Conservation (phyloP, 179 eudicot genomes). For the Spergularia azorica region DNA sequence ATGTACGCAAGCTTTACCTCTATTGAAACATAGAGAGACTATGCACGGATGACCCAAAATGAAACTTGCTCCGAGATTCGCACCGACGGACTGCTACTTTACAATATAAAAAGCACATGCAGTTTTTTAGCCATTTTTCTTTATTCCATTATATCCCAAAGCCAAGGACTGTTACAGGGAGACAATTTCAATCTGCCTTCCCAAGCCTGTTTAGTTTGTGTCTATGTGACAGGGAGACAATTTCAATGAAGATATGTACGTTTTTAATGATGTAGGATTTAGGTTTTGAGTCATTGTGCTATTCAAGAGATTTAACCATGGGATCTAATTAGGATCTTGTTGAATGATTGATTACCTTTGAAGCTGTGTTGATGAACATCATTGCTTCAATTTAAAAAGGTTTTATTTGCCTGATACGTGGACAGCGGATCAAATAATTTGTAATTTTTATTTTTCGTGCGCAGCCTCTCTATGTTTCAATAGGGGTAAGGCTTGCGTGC, state of each 20-base stretch:
- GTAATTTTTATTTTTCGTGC: neutral
- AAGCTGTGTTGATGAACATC: neutral
- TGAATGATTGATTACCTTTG: neutral
- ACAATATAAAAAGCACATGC: too few species aligned
- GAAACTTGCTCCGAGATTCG: too few species aligned
- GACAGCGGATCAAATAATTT: too few species aligned
- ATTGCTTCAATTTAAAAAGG: neutral
- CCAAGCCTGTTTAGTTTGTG: neutral
- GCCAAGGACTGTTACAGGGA: neutral
- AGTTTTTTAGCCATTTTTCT: too few species aligned
- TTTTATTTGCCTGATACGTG: neutral
- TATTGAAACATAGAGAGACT: too few species aligned
- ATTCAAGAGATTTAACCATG: neutral
- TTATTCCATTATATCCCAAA: too few species aligned
- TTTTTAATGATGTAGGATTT: neutral
- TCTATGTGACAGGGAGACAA: neutral
- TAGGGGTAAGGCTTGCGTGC: too few species aligned
- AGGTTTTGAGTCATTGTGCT: neutral
- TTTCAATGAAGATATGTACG: neutral
- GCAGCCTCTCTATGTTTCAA: neutral
- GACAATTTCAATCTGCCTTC: neutral
- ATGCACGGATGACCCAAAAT: too few species aligned
- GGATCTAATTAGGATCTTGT: neutral
- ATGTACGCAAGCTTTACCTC: too few species aligned
- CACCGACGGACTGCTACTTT: too few species aligned